These are phyloP conservation scores for Brassica hybrid DNA, from an alignment of 441 rosid genomes.

Conservation along the genomic window DNA sequence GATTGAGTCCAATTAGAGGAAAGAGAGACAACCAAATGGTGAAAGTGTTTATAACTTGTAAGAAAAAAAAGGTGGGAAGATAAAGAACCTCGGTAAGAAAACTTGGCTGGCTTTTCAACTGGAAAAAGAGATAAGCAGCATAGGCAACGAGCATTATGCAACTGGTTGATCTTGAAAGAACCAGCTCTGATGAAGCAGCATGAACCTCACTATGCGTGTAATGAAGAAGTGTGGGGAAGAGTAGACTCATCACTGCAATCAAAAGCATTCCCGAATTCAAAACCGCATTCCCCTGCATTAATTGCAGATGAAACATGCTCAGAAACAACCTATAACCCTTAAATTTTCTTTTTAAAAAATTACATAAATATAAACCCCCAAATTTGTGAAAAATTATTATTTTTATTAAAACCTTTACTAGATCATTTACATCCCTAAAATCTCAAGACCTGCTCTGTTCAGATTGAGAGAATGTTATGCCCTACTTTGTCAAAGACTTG, in stretches of 20 bases:
- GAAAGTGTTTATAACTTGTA: slow-evolving; percentile 12
- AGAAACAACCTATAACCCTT: not conserved
- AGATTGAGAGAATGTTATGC: not conserved
- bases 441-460: too few species aligned
- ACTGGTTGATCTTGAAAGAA: slow-evolving; percentile 86
- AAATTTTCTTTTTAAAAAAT: too few species aligned
- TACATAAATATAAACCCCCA: too few species aligned
- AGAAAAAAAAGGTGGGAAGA: slow-evolving; percentile 27
- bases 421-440: too few species aligned
- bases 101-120: slow-evolving; percentile 59
- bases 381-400: too few species aligned
- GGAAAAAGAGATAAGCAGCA: slow-evolving; percentile 72
- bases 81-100: slow-evolving; percentile 63
- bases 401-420: too few species aligned
- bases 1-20: slow-evolving; percentile 40
- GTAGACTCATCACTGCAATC: slow-evolving; percentile 58
- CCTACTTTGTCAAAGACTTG: slow-evolving; percentile 76
- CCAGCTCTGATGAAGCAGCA: slow-evolving; percentile 73
- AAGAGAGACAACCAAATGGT: slow-evolving; percentile 49
- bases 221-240: slow-evolving; percentile 84
- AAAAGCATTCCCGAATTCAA: not conserved
- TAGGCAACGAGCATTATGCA: slow-evolving; percentile 83
- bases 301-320: not conserved
- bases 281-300: slow-evolving; percentile 59
- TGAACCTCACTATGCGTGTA: slow-evolving; percentile 73